Conservation (phyloP, 441 rosid species). For the Gossypium trilobum region DNA sequence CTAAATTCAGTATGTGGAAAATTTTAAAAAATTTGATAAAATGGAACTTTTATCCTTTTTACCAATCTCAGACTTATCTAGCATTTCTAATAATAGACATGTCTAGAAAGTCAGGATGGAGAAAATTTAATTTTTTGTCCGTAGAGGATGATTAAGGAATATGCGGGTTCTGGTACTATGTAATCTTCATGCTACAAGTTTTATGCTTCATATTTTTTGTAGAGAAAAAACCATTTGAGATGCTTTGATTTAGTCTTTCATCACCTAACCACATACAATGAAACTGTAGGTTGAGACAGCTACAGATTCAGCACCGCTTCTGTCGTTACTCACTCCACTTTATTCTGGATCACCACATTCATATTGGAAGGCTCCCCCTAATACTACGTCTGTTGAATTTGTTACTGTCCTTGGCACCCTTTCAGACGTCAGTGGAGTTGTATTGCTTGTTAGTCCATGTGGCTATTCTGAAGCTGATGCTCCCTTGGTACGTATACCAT, state of each 20-base stretch:
- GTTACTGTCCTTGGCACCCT: constrained; percentile 56
- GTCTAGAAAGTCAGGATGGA: background rate
- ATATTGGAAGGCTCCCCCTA: constrained; percentile 86
- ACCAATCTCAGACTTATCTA: background rate
- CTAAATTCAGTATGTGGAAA: background rate
- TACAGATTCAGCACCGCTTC: constrained; percentile 63
- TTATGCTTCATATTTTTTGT: background rate
- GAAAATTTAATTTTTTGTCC: background rate
- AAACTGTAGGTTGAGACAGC: constrained; percentile 79
- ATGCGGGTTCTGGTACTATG: background rate
- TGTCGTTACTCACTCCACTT: constrained; percentile 72
- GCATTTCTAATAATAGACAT: background rate
- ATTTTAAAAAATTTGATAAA: background rate
- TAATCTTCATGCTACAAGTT: constrained; percentile 5
- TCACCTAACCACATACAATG: constrained; percentile 10
- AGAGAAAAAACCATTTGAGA: constrained; percentile 5
- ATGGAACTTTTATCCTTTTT: background rate
- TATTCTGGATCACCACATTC: constrained; percentile 43
- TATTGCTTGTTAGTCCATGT: constrained; percentile 81
- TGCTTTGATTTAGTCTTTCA: constrained; percentile 10
- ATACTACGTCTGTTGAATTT: constrained; percentile 51
- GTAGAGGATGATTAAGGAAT: background rate
- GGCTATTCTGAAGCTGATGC: constrained; percentile 81
- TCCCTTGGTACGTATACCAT: constrained; percentile 57
- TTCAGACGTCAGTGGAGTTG: constrained; percentile 76